Conservation (phyloP, 1,284 basidiomycete species). For the Microbotryum saponariae region DNA sequence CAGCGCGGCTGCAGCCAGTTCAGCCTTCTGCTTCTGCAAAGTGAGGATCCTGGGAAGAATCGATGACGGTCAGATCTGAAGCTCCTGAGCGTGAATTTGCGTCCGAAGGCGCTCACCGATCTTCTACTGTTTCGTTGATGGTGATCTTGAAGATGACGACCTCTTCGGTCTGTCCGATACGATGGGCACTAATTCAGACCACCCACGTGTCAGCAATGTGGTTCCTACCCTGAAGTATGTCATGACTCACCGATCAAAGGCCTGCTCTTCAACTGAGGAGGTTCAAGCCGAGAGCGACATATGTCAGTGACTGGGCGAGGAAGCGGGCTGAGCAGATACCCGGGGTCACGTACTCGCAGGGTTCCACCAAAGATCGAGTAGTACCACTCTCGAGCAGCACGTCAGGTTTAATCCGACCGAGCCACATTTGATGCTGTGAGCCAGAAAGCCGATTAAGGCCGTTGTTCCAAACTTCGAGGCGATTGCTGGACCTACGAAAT, state of each 20-base stretch:
- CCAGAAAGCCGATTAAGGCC: not conserved
- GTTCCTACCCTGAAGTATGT: no score
- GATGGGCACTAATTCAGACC: slow-evolving; percentile 26
- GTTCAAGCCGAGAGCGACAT: not conserved
- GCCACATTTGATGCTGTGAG: slow-evolving; percentile 55
- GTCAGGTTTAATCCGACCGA: slow-evolving; percentile 77
- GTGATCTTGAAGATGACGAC: slow-evolving; percentile 92
- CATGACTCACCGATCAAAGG: slow-evolving; percentile 69
- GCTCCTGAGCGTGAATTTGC: slow-evolving; percentile 39
- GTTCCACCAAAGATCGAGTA: slow-evolving; percentile 66
- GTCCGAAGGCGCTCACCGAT: slow-evolving; percentile 61
- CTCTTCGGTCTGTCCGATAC: slow-evolving; percentile 71
- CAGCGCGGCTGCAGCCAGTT: slow-evolving; percentile 71
- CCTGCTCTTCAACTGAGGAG: slow-evolving; percentile 56
- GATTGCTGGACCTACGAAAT: slow-evolving; percentile 52
- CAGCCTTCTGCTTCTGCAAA: slow-evolving; percentile 79
- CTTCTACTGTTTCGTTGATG: slow-evolving; percentile 79
- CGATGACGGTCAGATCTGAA: not conserved
- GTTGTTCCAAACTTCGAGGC: no score
- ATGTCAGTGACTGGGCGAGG: slow-evolving; percentile 48
- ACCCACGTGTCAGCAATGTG: not conserved
- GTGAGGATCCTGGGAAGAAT: slow-evolving; percentile 18
- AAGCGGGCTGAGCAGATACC: slow-evolving; percentile 47
- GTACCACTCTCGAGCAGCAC: slow-evolving; percentile 51
- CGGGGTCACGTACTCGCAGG: slow-evolving; percentile 15